Percentiles rank a stretch among this genome's conserved stretches.
phyloP scores from a whole-genome alignment of 805 yeast genomes.

The Starmerella vaccinii region DNA sequence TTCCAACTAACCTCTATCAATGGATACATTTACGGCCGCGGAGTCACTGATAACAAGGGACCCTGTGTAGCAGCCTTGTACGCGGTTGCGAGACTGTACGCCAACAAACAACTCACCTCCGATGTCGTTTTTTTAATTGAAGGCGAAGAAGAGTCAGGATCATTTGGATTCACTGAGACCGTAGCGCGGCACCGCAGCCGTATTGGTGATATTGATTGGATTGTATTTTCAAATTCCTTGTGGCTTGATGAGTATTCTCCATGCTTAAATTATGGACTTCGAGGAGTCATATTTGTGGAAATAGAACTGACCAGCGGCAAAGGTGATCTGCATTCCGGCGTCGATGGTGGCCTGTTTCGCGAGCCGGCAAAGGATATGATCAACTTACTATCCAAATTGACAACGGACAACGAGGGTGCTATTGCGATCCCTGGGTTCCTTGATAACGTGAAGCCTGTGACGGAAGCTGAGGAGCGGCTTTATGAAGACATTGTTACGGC shows the following conservation, averaged over 20 bases:
- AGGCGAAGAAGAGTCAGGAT: slow-evolving; percentile 94
- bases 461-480: slow-evolving; percentile 46
- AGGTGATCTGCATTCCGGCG: slow-evolving; percentile 92
- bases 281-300: slow-evolving; percentile 82
- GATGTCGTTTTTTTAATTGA: slow-evolving; percentile 80
- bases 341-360: slow-evolving; percentile 81
- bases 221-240: slow-evolving; percentile 77
- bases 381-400: slow-evolving; percentile 55
- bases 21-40: slow-evolving; percentile 84
- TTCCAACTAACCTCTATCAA: slow-evolving; percentile 63
- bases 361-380: slow-evolving; percentile 87
- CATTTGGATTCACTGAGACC: slow-evolving; percentile 68
- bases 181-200: slow-evolving; percentile 38
- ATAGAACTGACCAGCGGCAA: slow-evolving; percentile 58
- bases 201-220: slow-evolving; percentile 79
- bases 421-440: slow-evolving; percentile 61
- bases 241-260: slow-evolving; percentile 89
- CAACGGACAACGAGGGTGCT: slow-evolving; percentile 41
- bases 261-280: slow-evolving; percentile 83
- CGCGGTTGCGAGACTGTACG: slow-evolving; percentile 66
- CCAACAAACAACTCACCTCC: slow-evolving; percentile 42
- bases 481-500: slow-evolving; percentile 50
- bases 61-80: slow-evolving; percentile 79
- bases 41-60: slow-evolving; percentile 91
- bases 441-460: slow-evolving; percentile 51